Conservation (phyloP, 1,139 yeast species). For the Geotrichum restrictum region DNA sequence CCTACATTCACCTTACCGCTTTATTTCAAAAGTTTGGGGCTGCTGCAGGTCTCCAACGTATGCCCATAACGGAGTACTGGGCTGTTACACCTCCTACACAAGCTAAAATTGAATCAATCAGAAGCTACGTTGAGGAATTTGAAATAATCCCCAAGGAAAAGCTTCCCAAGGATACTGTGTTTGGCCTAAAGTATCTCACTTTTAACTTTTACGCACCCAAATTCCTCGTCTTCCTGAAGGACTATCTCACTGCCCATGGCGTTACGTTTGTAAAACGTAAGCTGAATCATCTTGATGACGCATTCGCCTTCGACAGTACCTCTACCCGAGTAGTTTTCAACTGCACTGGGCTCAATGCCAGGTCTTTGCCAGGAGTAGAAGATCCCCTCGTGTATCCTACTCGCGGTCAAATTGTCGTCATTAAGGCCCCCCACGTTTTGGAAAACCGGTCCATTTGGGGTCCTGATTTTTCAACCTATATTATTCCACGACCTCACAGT, state of each 20-base stretch:
- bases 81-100: constrained; percentile 28
- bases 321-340: constrained; percentile 53
- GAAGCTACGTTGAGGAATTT: constrained; percentile 46
- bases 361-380: constrained; percentile 52
- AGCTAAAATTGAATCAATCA: constrained; percentile 45
- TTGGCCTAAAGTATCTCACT: constrained; percentile 53
- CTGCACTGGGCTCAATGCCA: constrained; percentile 67
- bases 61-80: constrained; percentile 58
- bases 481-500: constrained; percentile 65
- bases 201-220: constrained; percentile 69
- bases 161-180: constrained; percentile 49
- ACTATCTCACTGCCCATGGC: constrained; percentile 46
- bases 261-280: constrained; percentile 47
- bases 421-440: constrained; percentile 44
- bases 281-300: constrained; percentile 54
- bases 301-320: constrained; percentile 37
- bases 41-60: constrained; percentile 52
- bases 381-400: constrained; percentile 57
- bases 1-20: constrained; percentile 48
- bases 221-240: constrained; percentile 47
- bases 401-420: constrained; percentile 66
- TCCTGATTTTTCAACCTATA: constrained; percentile 41
- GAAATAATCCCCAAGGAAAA: constrained; percentile 28
- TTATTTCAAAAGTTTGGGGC: constrained; percentile 47
- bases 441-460: constrained; percentile 29